Evolutionary conservation across 2,329 filamentous ascomycete genomes (phyloP), one percentile per base, ranked within the genome.

Genomic region (Trichoderma sp.): DNA sequence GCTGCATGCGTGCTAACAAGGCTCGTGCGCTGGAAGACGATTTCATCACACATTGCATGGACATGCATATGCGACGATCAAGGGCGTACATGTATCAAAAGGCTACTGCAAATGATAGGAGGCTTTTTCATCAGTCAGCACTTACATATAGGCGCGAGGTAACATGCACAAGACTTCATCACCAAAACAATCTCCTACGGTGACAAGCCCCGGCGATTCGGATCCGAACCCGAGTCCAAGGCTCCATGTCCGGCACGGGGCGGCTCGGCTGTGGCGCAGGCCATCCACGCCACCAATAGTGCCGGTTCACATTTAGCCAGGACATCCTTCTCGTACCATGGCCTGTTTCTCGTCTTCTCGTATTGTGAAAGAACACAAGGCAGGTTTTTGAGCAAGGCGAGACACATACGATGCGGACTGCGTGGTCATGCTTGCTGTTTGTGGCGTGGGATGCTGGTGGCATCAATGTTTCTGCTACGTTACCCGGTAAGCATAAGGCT

Each of bases 231-330:
- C 50, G 19, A 30, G 5, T 14, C 15, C 28, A 52, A 39, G 50
- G 59, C 48, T 26, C 24, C 19, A 9, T 55, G 28, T 7, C 26
- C 39, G 41, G 41, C 15, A 21, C 39, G 59, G 41, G 59, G 34
- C 10, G 50, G 39, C 34, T 55, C 59, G 59, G 59, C 14, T 39
- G 59, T 55, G 59, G 59, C 59, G 59, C 41, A 44, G 48, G 59
- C 48, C 47, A 54, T 48, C 59, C 48, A 52, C 59, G 41, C 50
- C 28, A 41, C 44, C 21, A 15, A 26, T 39, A 39, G 26, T n/a
- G 17, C 39, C 24, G 15, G 17, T 45, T 24, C 19, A 24, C 39
- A 5, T 28, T 34, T 28, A 51, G 19, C 34, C 34, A 12, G 17
- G 19, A 60, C 30, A 21, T 21, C 28, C 24, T 28, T 12, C 41